These are phyloP conservation scores for Malus sieversii DNA, from an alignment of 306 rosid species.

Conservation along the genomic window DNA sequence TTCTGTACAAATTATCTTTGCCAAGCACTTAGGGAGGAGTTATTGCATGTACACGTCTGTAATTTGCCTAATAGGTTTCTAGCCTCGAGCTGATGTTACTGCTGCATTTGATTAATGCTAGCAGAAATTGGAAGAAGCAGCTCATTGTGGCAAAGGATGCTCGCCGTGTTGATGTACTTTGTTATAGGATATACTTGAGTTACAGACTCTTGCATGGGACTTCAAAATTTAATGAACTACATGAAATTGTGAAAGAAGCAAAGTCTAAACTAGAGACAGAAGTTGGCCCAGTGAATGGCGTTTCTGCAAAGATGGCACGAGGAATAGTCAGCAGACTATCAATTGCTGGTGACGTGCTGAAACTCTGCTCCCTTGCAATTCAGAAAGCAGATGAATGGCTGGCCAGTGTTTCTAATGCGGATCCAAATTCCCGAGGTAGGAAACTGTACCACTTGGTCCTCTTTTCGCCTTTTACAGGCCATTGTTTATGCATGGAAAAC, in stretches of 20 bases:
- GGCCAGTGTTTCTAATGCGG: slow-evolving; percentile 40
- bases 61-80: slow-evolving; percentile 4
- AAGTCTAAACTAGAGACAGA: slow-evolving; percentile 82
- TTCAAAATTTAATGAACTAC: slow-evolving; percentile 74
- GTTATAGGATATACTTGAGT: slow-evolving; percentile 90
- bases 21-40: background rate
- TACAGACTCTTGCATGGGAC: slow-evolving; percentile 82
- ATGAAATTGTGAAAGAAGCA: slow-evolving; percentile 72
- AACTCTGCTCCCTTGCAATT: slow-evolving; percentile 79
- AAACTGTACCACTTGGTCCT: slow-evolving; percentile 13
- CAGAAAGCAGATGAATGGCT: slow-evolving; percentile 86
- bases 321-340: slow-evolving; percentile 97
- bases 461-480: slow-evolving; percentile 14
- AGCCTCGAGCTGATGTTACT: slow-evolving; percentile 21
- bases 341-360: slow-evolving; percentile 77
- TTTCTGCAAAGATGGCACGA: slow-evolving; percentile 90
- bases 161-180: slow-evolving; percentile 82
- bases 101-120: slow-evolving; percentile 21
- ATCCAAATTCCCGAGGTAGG: slow-evolving; percentile 70
- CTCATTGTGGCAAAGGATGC: slow-evolving; percentile 85
- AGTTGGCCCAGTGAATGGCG: slow-evolving; percentile 83
- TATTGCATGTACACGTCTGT: slow-evolving; percentile 5
- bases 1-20: background rate
- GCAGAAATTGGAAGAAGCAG: slow-evolving; percentile 97
- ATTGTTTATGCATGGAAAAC: background rate